Evolutionary conservation across 768 basidiomycete species (phyloP).

Genomic region (Rossbeevera mucosa): DNA sequence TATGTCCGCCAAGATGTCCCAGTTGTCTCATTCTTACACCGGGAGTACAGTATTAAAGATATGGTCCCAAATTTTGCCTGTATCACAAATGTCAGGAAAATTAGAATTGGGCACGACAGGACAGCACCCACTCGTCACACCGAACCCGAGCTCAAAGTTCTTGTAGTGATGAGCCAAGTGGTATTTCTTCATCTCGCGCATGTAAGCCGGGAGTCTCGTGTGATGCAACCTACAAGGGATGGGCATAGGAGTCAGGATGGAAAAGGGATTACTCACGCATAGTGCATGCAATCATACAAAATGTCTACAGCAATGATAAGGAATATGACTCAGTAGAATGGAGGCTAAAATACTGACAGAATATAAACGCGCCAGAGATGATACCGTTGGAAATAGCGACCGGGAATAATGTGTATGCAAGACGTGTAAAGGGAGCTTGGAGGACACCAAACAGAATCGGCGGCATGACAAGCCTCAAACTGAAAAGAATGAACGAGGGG

Average conservation of each 20-base stretch:
- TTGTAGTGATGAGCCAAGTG: conserved; percentile 98
- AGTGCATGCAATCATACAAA: conserved; percentile 88
- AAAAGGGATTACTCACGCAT: conserved; percentile 55
- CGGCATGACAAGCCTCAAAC: conserved; percentile 95
- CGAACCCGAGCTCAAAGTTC: conserved; percentile 96
- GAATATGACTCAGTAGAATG: not conserved
- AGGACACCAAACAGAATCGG: conserved; percentile 75
- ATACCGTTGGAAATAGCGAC: conserved; percentile 83
- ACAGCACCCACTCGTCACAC: conserved; percentile 74
- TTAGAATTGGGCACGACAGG: not conserved
- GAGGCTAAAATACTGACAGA: conserved; percentile 49
- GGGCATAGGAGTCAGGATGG: not conserved
- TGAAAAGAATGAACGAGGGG: conserved; percentile 24
- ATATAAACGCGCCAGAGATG: conserved; percentile 72
- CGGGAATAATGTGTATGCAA: conserved; percentile 82
- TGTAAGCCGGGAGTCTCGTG: conserved; percentile 77
- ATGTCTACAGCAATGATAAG: conserved; percentile 49
- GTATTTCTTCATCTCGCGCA: conserved; percentile 93
- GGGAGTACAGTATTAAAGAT: conserved; percentile 81
- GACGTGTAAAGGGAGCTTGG: conserved; percentile 79
- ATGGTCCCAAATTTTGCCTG: conserved; percentile 91
- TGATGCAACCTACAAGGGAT: conserved; percentile 63
- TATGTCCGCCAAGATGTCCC: not conserved
- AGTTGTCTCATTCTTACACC: conserved; percentile 36
- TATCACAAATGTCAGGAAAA: conserved; percentile 1